These are phyloP conservation scores for Edaphochlamys debaryana DNA, from an alignment of 139 green algal genomes.

Conservation along the genomic window DNA sequence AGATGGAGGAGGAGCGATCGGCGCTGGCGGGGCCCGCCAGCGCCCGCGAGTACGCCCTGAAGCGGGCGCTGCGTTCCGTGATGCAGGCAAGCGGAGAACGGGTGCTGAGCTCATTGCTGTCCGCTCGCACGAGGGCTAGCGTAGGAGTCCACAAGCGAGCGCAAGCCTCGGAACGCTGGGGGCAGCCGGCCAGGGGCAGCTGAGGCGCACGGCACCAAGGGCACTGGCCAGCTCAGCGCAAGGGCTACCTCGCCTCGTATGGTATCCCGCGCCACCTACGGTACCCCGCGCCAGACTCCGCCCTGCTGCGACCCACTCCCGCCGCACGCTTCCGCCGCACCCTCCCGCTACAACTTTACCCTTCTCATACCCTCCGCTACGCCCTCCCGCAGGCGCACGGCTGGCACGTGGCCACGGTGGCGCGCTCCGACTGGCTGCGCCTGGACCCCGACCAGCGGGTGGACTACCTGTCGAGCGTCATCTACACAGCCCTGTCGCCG, in stretches of 20 bases:
- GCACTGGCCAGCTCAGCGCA: no score
- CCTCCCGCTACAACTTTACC: no score
- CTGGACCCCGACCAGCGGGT: slow-evolving; percentile 6
- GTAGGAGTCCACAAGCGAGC: background rate
- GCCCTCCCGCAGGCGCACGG: slow-evolving; percentile 19
- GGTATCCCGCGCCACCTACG: no score
- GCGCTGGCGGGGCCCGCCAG: background rate
- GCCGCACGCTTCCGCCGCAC: no score
- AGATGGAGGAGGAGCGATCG: slow-evolving; percentile 13
- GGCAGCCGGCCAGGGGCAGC: no score
- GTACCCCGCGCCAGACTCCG: no score
- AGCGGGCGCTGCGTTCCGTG: background rate
- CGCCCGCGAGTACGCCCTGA: background rate
- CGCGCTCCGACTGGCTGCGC: slow-evolving; percentile 8
- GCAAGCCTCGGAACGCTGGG: background rate
- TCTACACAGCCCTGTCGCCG: background rate
- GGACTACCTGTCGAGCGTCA: slow-evolving; percentile 23
- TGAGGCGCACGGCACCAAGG: background rate
- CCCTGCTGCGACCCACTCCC: no score
- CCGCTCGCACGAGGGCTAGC: no score
- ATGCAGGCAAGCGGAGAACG: slow-evolving; percentile 5
- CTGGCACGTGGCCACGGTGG: slow-evolving; percentile 19
- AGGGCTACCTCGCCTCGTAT: no score
- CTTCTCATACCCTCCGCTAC: background rate
- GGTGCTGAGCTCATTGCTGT: no score